Percentiles rank a stretch among this genome's conserved stretches.
Evolutionary conservation across 345 rosid species (phyloP).

Genomic region (Erodium maritimum): DNA sequence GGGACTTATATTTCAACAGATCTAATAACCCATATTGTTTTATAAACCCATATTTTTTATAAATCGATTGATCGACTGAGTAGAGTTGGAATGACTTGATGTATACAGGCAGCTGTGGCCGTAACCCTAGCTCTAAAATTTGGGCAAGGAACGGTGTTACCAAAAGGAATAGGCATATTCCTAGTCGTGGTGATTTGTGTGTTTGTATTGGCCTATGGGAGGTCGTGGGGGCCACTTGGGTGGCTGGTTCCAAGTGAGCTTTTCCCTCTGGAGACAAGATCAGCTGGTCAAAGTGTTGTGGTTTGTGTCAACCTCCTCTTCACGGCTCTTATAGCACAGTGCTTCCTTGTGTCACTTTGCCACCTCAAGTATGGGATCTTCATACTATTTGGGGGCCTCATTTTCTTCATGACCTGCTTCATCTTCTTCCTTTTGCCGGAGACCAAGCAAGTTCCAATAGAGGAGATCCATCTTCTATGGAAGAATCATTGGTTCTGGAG

Average conservation of each 20-base stretch:
- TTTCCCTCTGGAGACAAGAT: conserved; percentile 77
- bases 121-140: conserved; percentile 50
- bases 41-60: no score
- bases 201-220: conserved; percentile 70
- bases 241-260: conserved; percentile 92
- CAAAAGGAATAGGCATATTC: conserved; percentile 29
- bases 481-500: conserved; percentile 76
- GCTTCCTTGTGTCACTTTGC: conserved; percentile 60
- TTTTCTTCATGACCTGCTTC: conserved; percentile 57
- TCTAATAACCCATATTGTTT: no score
- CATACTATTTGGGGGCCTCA: conserved; percentile 54
- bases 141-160: conserved; percentile 44
- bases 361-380: conserved; percentile 66
- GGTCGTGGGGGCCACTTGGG: conserved; percentile 94
- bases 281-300: conserved; percentile 86
- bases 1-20: no score
- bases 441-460: conserved; percentile 83
- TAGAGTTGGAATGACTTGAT: no score
- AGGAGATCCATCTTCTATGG: conserved; percentile 68
- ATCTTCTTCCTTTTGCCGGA: conserved; percentile 74
- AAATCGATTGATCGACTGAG: no score
- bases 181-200: conserved; percentile 53
- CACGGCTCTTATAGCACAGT: conserved; percentile 77
- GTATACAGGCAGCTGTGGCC: conserved; percentile 38
- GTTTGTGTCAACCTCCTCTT: conserved; percentile 70